Evolutionary conservation across 2,329 filamentous ascomycete species (phyloP).

Genomic region (Botrytis fabae): DNA sequence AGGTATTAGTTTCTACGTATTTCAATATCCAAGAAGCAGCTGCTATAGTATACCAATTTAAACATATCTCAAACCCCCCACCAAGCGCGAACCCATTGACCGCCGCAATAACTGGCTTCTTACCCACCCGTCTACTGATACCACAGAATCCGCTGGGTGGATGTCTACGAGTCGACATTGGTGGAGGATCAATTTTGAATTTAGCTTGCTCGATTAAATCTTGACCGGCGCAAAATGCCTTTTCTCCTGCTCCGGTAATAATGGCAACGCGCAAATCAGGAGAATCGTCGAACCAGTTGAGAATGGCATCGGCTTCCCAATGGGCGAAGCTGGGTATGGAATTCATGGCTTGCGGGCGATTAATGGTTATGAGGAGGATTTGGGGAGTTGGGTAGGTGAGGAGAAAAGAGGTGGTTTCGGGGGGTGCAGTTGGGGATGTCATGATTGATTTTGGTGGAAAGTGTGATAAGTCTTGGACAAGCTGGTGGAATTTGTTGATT

Average conservation of each 20-base stretch:
- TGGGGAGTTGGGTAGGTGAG: slow-evolving; percentile 51
- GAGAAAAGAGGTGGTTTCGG: slow-evolving; percentile 28
- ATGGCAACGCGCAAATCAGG: slow-evolving; percentile 61
- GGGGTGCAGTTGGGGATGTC: slow-evolving; percentile 40
- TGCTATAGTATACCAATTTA: slow-evolving; percentile 49
- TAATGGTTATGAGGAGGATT: slow-evolving; percentile 60
- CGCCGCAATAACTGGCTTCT: slow-evolving; percentile 74
- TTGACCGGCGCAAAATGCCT: slow-evolving; percentile 66
- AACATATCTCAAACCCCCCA: slow-evolving; percentile 71
- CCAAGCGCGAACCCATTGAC: slow-evolving; percentile 77
- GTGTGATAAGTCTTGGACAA: slow-evolving; percentile 40
- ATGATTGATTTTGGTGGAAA: slow-evolving; percentile 43
- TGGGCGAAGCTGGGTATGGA: slow-evolving; percentile 45
- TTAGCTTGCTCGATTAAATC: slow-evolving; percentile 63
- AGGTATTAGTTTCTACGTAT: background rate
- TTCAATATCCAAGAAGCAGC: background rate
- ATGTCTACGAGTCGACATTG: slow-evolving; percentile 37
- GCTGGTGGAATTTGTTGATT: slow-evolving; percentile 43
- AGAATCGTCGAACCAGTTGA: slow-evolving; percentile 63
- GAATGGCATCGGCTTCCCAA: slow-evolving; percentile 48
- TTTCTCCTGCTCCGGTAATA: slow-evolving; percentile 61
- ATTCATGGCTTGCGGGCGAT: slow-evolving; percentile 52
- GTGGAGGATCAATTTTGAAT: slow-evolving; percentile 42
- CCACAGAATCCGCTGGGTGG: slow-evolving; percentile 59
- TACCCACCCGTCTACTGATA: slow-evolving; percentile 64